These are phyloP conservation scores for Bryoerythrophyllum caledonicum DNA, from an alignment of 225 moss, liverwort and hornwort genomes.

Conservation along the genomic window DNA sequence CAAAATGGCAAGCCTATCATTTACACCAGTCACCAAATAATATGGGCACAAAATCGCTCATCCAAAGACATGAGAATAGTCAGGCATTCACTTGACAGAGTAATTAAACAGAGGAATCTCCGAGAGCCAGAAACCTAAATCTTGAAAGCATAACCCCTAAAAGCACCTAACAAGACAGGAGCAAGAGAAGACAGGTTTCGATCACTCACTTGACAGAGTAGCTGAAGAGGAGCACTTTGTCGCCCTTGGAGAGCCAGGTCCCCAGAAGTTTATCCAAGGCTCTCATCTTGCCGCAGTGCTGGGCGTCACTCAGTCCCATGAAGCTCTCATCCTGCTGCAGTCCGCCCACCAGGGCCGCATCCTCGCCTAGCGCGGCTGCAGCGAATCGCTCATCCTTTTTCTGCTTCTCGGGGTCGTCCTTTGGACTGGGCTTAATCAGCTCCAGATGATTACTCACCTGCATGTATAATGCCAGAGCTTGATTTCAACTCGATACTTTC, in stretches of 20 bases:
- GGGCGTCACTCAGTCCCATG: conserved; percentile 80
- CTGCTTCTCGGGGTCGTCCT: conserved; percentile 78
- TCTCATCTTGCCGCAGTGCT: conserved; percentile 91
- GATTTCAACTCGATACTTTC: not conserved
- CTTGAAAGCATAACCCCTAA: not conserved
- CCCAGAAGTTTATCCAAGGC: conserved; percentile 70
- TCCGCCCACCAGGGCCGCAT: conserved; percentile 70
- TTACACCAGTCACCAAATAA: not conserved
- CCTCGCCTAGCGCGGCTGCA: conserved; percentile 73
- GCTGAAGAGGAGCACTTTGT: conserved; percentile 93
- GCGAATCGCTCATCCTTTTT: conserved; percentile 77
- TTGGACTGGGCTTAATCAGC: conserved; percentile 83
- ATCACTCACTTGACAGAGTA: conserved; percentile 75
- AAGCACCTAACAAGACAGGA: not conserved
- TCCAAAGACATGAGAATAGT: not conserved
- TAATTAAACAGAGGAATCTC: conserved; percentile 89
- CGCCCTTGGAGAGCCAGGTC: conserved; percentile 71
- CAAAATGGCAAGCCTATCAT: conserved; percentile 19
- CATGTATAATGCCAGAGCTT: conserved; percentile 17
- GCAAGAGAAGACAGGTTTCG: conserved; percentile 1
- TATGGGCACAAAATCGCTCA: too few species aligned
- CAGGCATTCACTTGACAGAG: conserved; percentile 68
- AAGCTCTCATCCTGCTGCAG: conserved; percentile 83
- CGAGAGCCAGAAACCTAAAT: conserved; percentile 41
- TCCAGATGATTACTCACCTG: conserved; percentile 98